Base-by-base conservation (phyloP, 179 eudicot species). In the Monotropa hypopitys region DNA sequence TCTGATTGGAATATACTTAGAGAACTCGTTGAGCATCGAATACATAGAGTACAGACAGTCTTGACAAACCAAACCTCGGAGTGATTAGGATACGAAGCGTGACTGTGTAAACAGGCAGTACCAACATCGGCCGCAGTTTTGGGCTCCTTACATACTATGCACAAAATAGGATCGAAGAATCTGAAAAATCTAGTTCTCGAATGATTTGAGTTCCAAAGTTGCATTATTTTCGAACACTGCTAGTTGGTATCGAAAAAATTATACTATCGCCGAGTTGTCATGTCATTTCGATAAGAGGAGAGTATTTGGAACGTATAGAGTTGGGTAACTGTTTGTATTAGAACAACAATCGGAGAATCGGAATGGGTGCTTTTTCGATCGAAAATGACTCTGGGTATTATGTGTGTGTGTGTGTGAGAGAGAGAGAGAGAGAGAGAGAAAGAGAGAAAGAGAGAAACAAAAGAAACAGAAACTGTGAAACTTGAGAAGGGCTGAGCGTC, bases 61-160 rank as follows among this genome's bases (percentile, higher is more conserved):
- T 94, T 92, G 32, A 84, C 80, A 81, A 89, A 88, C 97, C 97
- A 92, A 71, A 74, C 67, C 23, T 81, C 83, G 59, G 76, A 66
- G 69, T 73, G 81, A 56, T 79, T 61, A 62, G 72, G n/a, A 69
- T 21, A 51, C 38, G 49, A 72, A 43, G 82, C 61, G 59, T 82
- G 81, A 74, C 61, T 23, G 72, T 43, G 47, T 69, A 69, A 80
- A 42, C 78, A 76, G 77, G 80, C 59, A 35, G 81, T 53, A 30
- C 49, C 59, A 42, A 81, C 47, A 20, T 32, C n/a, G 67, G 81
- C 53, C 59, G 80, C 79, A 78, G 85, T 40, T 76, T 70, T 81
- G 32, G 84, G 80, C 33, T 62, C 73, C 53, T 57, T 78, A 20
- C 30, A 42, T 46, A 16, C 28, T 0, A 46, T 4, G 13, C 2